Conservation (phyloP, 2,329 filamentous ascomycete genomes). For the Thielaviopsis euricoi region DNA sequence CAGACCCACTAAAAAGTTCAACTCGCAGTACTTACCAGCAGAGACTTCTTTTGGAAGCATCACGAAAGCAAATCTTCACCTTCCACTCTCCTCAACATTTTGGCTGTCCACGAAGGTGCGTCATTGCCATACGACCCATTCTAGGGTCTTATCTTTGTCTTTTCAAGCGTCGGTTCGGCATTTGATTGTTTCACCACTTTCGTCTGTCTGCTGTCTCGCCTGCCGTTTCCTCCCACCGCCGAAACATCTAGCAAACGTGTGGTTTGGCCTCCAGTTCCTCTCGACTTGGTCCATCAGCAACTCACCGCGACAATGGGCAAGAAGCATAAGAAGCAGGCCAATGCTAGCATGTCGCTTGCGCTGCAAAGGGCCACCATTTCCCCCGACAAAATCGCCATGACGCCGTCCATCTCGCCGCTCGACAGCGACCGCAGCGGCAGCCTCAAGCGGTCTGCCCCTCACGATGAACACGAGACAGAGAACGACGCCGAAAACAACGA, state of each 20-base stretch:
- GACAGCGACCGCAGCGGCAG: conserved; percentile 21
- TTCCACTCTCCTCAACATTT: not conserved
- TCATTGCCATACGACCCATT: not conserved
- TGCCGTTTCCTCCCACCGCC: not conserved
- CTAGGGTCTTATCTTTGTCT: not conserved
- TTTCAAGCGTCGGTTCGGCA: not conserved
- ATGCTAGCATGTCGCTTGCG: conserved; percentile 10
- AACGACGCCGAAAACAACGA: conserved; percentile 14
- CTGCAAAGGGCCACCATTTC: conserved; percentile 11
- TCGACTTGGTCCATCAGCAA: not conserved
- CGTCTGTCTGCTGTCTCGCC: not conserved
- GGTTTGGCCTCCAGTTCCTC: not conserved
- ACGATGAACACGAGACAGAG: conserved; percentile 25
- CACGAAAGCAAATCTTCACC: not conserved
- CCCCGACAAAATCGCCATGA: not conserved
- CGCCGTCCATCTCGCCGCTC: not conserved
- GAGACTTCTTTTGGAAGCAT: conserved; percentile 2
- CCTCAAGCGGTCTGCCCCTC: conserved; percentile 32
- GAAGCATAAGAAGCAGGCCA: conserved; percentile 13
- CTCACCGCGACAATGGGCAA: conserved; percentile 14
- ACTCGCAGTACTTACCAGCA: conserved; percentile 1
- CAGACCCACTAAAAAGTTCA: conserved; percentile 8
- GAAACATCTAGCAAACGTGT: not conserved
- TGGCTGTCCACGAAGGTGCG: not conserved
- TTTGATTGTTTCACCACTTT: not conserved